Evolutionary conservation across 768 basidiomycete genomes (phyloP), one percentile per base, ranked within the genome.

Genomic region (Tulasnella sp.): DNA sequence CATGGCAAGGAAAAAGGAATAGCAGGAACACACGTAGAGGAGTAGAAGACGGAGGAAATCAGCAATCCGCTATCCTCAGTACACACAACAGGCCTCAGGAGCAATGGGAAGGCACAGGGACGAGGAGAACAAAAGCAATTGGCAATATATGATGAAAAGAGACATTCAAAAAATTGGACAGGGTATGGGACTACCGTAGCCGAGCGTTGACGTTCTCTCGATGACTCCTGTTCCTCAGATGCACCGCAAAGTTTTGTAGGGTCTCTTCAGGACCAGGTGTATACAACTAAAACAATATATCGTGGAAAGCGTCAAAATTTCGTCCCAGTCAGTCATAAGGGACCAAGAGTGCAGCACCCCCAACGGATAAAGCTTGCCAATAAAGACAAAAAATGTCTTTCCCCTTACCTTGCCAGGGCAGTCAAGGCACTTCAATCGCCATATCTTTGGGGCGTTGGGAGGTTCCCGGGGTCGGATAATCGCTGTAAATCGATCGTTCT

Each of bases 341-440:
- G 31, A 31, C 34, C 27, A 36, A 68, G 16, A 27, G n/a, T 68
- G 62, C 62, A 68, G 34, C 62, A 34, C 62, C 62, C 19, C 75
- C 44, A 76, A 42, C 21, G 44, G 48, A 62, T n/a, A 24, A 24
- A 58, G 36, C 19, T 44, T 71, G 3, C 42, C 27, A 24, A 79
- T n/a, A 44, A 73, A 48, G 18, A 71, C 21, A 48, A 46, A 34
- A 24, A 36, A 48, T 62, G 44, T 58, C 52, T 24, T 24, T n/a
- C 21, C 8, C 79, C 88, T 38, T 80, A 95, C 95, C 89, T 96
- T 97, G 83, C 95, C 95, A 82, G 96, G 96, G 85, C 96, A 97
- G 84, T 98, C 96, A 81, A 91, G 83, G 84, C 96, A 98, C 85
- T 93, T 96, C 83, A 97, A 89, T 21, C 95, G 90, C 96, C 97